Base-by-base conservation (phyloP, 2,329 filamentous ascomycete genomes). In the Colletotrichum lindemuthianum region DNA sequence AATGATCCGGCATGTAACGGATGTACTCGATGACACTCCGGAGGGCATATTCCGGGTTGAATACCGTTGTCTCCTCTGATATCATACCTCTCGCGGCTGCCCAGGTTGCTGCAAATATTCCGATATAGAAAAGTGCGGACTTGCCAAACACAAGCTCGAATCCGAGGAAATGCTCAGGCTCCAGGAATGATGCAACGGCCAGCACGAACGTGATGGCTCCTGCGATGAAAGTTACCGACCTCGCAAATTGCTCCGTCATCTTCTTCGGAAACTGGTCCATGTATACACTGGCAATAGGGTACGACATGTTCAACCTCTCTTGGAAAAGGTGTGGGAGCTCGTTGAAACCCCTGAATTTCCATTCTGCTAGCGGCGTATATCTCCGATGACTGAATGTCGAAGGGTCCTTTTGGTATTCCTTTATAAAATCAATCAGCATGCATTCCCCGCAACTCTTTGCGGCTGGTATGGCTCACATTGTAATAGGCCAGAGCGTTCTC, bases 301-400 rank as follows among this genome's bases (percentile, higher is more conserved):
- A 93, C 0, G 96, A 97, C 91, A 98, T 96, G 69, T 97, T 94
- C 45, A 95, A 83, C 16, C 96, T 89, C 68, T 95, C 92, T 65
- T 93, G 87, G 72, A 98, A 99, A 2, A 98, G 84, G 76, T 99
- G 96, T 60, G 91, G 90, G 1, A 99, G 84, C 76, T 99, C 96
- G 72, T 99, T 99, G 84, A 98, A 99, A 75, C 98, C 95, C 51
- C 96, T 90, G 68, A 99, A 97, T 72, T 97, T 98, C 96, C 96
- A 99, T 75, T 97, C 92, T 0, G 96, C 96, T 54, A 97, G 86
- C 1, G 93, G 92, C 0, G 95, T 98, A 74, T 97, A 99, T 69
- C 93, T 90, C 44, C 96, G 89, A 13, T 93, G 90, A n/a, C 92
- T 91, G 41, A 97, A 86, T 67, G 93, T 90, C 1, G 92, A 89